Evolutionary conservation across 148 eudicot species (phyloP), one percentile per base, ranked within the genome.

Genomic region (Camellia lanceoleosa): DNA sequence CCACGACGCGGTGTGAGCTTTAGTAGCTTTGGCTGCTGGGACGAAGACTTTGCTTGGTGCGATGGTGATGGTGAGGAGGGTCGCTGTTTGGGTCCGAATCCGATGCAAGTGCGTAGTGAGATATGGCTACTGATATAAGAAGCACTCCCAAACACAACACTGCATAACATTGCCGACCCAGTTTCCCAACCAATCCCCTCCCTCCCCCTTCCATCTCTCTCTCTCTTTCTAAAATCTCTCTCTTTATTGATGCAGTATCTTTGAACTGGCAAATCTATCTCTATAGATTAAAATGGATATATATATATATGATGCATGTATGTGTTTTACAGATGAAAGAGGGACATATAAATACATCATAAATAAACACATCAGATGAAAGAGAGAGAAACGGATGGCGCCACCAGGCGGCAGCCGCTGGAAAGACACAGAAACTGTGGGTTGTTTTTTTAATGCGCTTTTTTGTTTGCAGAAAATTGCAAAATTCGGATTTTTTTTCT

Each of bases 111-210:
- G 14, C 52, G 44, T 69, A 76, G 59, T 51, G 76, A 60, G 83
- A 71, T 49, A 81, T 61, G 41, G 71, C 79, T 11, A 69, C 64
- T 0, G 80, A 60, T 69, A 81, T 7, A 19, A 81, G 74, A 38
- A 81, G 8, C 12, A 81, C 76, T 18, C 83, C 76, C 76, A 81
- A 81, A 60, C 83, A 81, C n/a, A 81, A 63, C 79, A 81, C 75
- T 43, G 83, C 83, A 59, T 81, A 81, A 70, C 83, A 81, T 47
- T 81, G 59, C 46, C 83, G 83, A 19, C 68, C 66, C 41, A 81
- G 10, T 30, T 18, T 75, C 64, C 79, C 68, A 18, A 81, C 73
- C 23, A 75, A 59, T 41, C 83, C 82, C 42, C 41, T 49, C 12
- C 9, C 6, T 41, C 16, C 6, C 18, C 15, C 73, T 64, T 52